A percentile compares a stretch with the other conserved stretches of the same genome.
phyloP scores from a whole-genome alignment of 2,329 filamentous ascomycete genomes.

The Hypoxylon sp. region DNA sequence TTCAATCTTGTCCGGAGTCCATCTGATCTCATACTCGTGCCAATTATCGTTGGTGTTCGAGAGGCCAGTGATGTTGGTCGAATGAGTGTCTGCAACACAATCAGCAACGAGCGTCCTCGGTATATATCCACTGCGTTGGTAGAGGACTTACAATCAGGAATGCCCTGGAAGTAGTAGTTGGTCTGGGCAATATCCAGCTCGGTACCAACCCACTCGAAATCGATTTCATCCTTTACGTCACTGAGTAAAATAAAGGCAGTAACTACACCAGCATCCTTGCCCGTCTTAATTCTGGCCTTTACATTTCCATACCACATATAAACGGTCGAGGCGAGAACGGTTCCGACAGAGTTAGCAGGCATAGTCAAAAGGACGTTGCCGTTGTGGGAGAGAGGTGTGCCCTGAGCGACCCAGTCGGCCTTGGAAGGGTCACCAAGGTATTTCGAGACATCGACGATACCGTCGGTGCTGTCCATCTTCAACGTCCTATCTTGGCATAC shows the following conservation, averaged over 20 bases:
- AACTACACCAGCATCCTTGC: slow-evolving; percentile 89
- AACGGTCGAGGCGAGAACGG: slow-evolving; percentile 83
- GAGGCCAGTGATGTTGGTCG: slow-evolving; percentile 74
- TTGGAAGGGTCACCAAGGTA: slow-evolving; percentile 88
- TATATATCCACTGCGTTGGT: slow-evolving; percentile 22
- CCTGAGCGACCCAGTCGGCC: slow-evolving; percentile 91
- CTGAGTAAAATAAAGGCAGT: slow-evolving; percentile 96
- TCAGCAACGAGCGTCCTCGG: slow-evolving; percentile 22
- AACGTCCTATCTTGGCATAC: slow-evolving; percentile 83
- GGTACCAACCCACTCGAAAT: slow-evolving; percentile 92
- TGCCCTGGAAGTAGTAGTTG: slow-evolving; percentile 97
- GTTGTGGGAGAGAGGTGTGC: slow-evolving; percentile 77
- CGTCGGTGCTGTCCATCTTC: slow-evolving; percentile 79
- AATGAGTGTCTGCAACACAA: slow-evolving; percentile 76
- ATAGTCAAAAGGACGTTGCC: slow-evolving; percentile 88
- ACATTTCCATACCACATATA: slow-evolving; percentile 99
- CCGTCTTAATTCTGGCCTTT: slow-evolving; percentile 86
- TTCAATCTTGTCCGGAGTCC: slow-evolving; percentile 86
- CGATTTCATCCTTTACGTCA: slow-evolving; percentile 98
- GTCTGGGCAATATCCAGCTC: slow-evolving; percentile 86
- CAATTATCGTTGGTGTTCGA: slow-evolving; percentile 81
- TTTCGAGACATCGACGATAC: slow-evolving; percentile 78
- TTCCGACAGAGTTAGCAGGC: slow-evolving; percentile 87
- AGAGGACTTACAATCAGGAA: slow-evolving; percentile 81
- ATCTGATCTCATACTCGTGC: slow-evolving; percentile 94